A percentile compares a stretch with the other conserved stretches of the same genome.
These are phyloP conservation scores for Cyclocybe cylindracea DNA, from an alignment of 768 basidiomycete species.

Conservation along the genomic window DNA sequence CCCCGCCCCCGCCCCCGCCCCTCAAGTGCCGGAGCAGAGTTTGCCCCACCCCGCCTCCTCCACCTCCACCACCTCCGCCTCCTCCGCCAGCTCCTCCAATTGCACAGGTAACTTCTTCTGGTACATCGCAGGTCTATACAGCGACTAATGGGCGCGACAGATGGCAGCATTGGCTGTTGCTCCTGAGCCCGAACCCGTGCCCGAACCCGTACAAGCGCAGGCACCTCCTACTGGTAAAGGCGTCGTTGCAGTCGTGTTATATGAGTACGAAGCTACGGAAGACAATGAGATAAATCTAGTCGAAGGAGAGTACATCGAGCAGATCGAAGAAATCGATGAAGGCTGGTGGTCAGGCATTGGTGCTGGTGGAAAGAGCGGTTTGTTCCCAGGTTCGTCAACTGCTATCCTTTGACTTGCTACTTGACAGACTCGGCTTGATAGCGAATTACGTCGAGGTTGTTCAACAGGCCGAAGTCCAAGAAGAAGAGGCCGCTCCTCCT, in stretches of 20 bases:
- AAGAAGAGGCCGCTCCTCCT: conserved; percentile 47
- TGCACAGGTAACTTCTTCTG: conserved; percentile 28
- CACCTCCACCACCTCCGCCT: conserved; percentile 43
- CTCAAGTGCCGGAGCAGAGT: conserved; percentile 31
- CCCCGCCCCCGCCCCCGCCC: conserved; percentile 36
- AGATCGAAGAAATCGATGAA: conserved; percentile 83
- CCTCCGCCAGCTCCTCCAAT: conserved; percentile 49
- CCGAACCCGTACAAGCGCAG: conserved; percentile 42
- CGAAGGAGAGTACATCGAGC: conserved; percentile 82
- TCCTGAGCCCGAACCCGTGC: too few species aligned
- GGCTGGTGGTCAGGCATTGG: conserved; percentile 92
- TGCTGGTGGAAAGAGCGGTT: conserved; percentile 68
- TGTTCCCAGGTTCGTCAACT: conserved; percentile 76
- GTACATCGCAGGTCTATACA: neutral
- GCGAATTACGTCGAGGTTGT: conserved; percentile 89
- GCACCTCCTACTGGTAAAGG: conserved; percentile 44
- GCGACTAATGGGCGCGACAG: conserved; percentile 12
- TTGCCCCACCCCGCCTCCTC: conserved; percentile 39
- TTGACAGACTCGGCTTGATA: conserved; percentile 20
- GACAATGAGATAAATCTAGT: conserved; percentile 82
- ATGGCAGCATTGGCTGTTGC: conserved; percentile 29
- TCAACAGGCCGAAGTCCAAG: conserved; percentile 43
- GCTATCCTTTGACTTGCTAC: neutral
- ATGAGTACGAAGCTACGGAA: conserved; percentile 84
- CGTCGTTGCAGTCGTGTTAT: conserved; percentile 72